These are phyloP conservation scores for Aphanomyces euteiches DNA, from an alignment of 352 stramenopile genomes.

Conservation along the genomic window DNA sequence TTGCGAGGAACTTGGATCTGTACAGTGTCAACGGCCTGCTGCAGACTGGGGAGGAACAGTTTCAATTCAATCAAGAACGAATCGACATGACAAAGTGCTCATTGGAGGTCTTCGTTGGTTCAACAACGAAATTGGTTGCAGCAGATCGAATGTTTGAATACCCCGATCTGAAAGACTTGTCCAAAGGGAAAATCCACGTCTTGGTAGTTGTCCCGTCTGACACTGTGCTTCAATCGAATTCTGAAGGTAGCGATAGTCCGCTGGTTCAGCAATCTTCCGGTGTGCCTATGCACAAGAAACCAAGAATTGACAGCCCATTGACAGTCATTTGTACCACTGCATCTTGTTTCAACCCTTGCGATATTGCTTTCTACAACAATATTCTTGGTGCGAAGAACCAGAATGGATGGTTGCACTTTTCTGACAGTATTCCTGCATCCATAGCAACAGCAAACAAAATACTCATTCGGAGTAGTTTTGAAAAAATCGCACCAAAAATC, in stretches of 20 bases:
- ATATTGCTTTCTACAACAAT: conserved; percentile 7
- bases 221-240: too few relatives aligned
- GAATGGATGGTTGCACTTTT: conserved; percentile 5
- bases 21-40: neutral
- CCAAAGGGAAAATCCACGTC: neutral
- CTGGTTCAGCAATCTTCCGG: too few relatives aligned
- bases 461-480: neutral
- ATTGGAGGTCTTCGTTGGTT: too few relatives aligned
- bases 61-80: too few relatives aligned
- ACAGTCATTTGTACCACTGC: neutral
- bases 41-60: neutral
- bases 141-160: neutral
- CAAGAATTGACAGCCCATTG: too few relatives aligned
- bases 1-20: neutral
- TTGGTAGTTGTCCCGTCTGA: neutral
- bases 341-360: neutral
- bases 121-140: neutral
- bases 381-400: neutral
- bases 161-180: neutral
- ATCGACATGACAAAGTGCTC: too few relatives aligned
- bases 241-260: too few relatives aligned
- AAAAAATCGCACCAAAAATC: neutral
- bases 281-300: too few relatives aligned
- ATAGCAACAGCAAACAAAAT: neutral
- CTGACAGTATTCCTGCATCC: neutral